Conservation (phyloP, 495 filamentous ascomycete species). For the Daldinia childiae region DNA sequence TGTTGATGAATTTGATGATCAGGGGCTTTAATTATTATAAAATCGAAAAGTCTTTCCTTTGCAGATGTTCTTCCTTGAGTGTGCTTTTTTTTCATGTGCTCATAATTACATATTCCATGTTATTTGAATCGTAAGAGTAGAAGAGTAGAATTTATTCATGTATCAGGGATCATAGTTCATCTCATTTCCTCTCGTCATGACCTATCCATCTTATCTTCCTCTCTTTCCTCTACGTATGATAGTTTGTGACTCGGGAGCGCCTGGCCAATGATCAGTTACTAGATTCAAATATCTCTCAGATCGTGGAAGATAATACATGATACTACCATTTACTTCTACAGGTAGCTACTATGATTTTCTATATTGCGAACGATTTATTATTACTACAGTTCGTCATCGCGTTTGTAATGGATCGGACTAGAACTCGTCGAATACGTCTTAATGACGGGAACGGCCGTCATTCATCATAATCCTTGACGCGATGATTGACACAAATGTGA, state of each 20-base stretch:
- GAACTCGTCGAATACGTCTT: constrained; percentile 30
- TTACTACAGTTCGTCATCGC: constrained; percentile 17
- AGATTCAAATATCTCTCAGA: constrained; percentile 3
- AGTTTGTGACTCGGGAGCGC: neutral
- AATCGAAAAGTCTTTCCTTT: neutral
- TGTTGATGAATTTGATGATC: neutral
- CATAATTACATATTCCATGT: too few species aligned
- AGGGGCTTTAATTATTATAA: neutral
- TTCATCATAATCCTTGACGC: constrained; percentile 19
- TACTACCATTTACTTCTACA: neutral
- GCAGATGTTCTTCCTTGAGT: too few species aligned
- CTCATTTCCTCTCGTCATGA: neutral
- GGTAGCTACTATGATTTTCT: neutral
- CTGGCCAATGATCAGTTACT: constrained; percentile 7
- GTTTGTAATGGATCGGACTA: constrained; percentile 6
- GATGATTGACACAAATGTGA: constrained; percentile 8
- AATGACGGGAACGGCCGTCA: constrained; percentile 28
- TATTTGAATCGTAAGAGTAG: too few species aligned
- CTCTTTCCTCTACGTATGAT: neutral
- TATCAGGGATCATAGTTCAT: neutral
- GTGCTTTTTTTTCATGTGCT: too few species aligned
- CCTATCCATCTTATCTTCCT: neutral
- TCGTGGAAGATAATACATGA: neutral
- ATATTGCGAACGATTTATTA: neutral
- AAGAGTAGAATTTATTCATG: too few species aligned